A percentile compares a stretch with the other conserved stretches of the same genome.
phyloP scores from a whole-genome alignment of 805 yeast genomes.

The Metschnikowia koreensis region DNA sequence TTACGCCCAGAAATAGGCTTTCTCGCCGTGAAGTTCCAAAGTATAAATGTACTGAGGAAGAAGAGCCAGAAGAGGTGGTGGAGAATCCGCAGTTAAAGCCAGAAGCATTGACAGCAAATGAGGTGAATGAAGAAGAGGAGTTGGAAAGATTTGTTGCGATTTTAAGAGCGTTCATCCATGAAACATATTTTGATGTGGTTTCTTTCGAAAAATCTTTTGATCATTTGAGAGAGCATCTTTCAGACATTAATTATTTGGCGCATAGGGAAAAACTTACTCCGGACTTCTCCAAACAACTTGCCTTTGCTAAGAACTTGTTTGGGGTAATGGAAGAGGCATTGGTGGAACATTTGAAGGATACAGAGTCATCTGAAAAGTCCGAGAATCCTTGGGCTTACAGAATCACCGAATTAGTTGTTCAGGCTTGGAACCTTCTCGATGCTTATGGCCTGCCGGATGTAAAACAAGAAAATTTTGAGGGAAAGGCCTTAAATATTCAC shows the following conservation, averaged over 20 bases:
- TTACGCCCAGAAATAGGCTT: not conserved
- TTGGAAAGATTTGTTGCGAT: not conserved
- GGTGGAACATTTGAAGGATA: not conserved
- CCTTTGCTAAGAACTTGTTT: constrained; percentile 1
- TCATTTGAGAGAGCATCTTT: not conserved
- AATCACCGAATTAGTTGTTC: constrained; percentile 2
- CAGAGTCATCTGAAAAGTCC: not conserved
- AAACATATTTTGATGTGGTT: not conserved
- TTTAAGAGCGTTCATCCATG: constrained; percentile 1
- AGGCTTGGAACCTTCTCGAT: constrained; percentile 2
- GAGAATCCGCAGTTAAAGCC: not conserved
- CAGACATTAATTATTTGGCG: not conserved
- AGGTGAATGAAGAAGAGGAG: not conserved
- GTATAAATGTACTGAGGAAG: not conserved
- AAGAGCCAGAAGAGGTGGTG: not conserved
- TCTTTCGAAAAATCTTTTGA: not conserved
- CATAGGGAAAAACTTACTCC: not conserved
- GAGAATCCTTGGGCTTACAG: constrained; percentile 1
- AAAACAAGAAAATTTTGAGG: not conserved
- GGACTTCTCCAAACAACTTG: not conserved
- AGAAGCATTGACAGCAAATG: not conserved
- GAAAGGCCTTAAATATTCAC: not conserved
- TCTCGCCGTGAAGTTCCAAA: not conserved
- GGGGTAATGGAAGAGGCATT: constrained; percentile 7
- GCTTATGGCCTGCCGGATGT: constrained; percentile 2